Conservation (phyloP, 768 basidiomycete genomes). For the Suillus decipiens region DNA sequence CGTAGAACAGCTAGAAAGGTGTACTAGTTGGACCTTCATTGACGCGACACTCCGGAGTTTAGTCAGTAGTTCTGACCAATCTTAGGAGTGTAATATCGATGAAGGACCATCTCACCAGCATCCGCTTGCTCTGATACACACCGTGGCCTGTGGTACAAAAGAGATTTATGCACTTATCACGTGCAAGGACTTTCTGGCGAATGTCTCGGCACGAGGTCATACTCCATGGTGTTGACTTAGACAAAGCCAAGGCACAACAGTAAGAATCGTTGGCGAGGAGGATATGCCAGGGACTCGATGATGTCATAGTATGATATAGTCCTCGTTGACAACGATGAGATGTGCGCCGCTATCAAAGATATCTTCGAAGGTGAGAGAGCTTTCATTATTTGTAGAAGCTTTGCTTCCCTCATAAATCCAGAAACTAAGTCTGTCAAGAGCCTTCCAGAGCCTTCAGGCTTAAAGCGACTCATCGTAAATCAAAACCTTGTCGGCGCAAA, state of each 20-base stretch:
- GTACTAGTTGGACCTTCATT: neutral
- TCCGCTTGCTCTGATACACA: neutral
- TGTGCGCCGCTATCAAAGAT: slow-evolving; percentile 98
- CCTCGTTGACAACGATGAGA: slow-evolving; percentile 90
- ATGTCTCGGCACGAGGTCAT: slow-evolving; percentile 91
- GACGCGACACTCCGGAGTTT: neutral
- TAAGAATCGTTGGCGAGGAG: slow-evolving; percentile 95
- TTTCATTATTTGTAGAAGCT: slow-evolving; percentile 1
- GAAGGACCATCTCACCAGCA: neutral
- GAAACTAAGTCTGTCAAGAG: slow-evolving; percentile 94
- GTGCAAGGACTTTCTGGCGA: slow-evolving; percentile 96
- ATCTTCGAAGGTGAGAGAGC: slow-evolving; percentile 83
- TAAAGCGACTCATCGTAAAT: slow-evolving; percentile 83
- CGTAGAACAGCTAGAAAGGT: neutral
- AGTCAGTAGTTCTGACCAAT: neutral
- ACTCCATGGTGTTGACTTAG: slow-evolving; percentile 89
- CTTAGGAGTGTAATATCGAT: neutral
- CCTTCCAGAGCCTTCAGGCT: slow-evolving; percentile 94
- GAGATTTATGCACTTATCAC: slow-evolving; percentile 56
- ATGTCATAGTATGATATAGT: slow-evolving; percentile 69
- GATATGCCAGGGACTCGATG: slow-evolving; percentile 71
- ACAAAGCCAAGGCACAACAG: slow-evolving; percentile 94
- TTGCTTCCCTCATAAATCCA: slow-evolving; percentile 29
- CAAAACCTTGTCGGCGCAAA: slow-evolving; percentile 82
- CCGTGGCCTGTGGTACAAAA: neutral